Evolutionary conservation across 352 stramenopile species (phyloP), one percentile per base, ranked within the genome.

Genomic region (Thalassiosira exigua): DNA sequence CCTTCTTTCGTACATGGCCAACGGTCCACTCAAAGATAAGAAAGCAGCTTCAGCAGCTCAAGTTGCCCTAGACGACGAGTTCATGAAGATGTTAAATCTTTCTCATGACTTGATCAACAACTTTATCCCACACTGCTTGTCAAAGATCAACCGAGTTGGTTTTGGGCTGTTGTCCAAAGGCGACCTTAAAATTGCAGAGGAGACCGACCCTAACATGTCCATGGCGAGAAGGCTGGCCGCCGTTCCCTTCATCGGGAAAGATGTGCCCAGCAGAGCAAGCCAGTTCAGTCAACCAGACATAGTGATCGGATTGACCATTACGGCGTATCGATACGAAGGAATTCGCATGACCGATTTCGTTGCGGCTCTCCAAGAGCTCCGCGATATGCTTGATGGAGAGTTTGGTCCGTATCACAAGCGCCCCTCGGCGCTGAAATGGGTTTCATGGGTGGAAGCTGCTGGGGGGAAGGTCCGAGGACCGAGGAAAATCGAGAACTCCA

Each of bases 271-370:
- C 70, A 91, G 97, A 30, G 98, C 97, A 19, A 99, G 96, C 27
- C 97, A 99, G 83, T 99, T 99, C 75, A 97, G 96, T 4, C 97
- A 99, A 64, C 97, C 98, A 4, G 98, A 99, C 72, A 96, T 95
- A 76, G 90, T 95, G 14, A 95, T 96, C 70, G 92, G 95, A 4
- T 75, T 98, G 46, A 97, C 94, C 11, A 96, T 96, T 46, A 78
- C 96, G 32, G 94, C 94, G 4, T 97, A 96, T 77, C 81, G 94
- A 32, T 97, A 97, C 82, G 95, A 98, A 79, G 94, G 93, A 7
- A 76, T 98, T 21, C 87, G 94, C 30, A 85, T 90, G 68, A 90
- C 85, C 33, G 94, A 96, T 68, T 96, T 96, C 73, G 80, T 91
- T 36, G 87, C 89, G 14, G 78, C 92, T 17, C 66, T 97, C 9